A percentile compares a stretch with the other conserved stretches of the same genome.
phyloP scores from a whole-genome alignment of 148 eudicot species.

The Vaccinium myrtillus region DNA sequence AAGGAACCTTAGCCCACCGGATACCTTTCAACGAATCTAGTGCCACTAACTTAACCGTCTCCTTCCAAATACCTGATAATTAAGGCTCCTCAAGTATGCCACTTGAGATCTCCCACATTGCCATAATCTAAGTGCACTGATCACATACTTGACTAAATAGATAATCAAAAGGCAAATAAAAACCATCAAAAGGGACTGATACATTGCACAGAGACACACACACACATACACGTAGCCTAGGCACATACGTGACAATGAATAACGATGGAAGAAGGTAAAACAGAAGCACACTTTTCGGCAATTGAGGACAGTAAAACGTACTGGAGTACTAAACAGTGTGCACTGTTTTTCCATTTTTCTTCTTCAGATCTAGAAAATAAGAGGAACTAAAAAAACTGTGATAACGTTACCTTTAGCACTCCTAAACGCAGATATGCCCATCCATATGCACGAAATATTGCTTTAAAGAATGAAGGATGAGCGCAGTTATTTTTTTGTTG shows the following conservation, averaged over 20 bases:
- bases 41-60: neutral
- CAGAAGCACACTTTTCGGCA: neutral
- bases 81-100: neutral
- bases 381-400: neutral
- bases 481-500: conserved; percentile 44
- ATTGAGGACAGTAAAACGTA: neutral
- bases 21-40: neutral
- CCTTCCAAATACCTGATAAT: neutral
- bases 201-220: neutral
- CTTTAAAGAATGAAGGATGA: conserved; percentile 68
- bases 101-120: neutral
- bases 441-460: conserved; percentile 74
- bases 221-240: neutral
- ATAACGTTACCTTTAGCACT: conserved; percentile 63
- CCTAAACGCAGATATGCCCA: conserved; percentile 87
- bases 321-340: neutral
- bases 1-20: neutral
- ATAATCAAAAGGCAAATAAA: neutral
- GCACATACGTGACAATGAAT: neutral
- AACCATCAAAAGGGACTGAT: neutral
- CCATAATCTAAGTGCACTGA: neutral
- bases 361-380: neutral
- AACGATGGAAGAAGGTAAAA: neutral
- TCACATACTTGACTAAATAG: neutral
- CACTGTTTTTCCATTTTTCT: neutral